Evolutionary conservation across 495 filamentous ascomycete genomes (phyloP).

Genomic region (Tuber indicum): DNA sequence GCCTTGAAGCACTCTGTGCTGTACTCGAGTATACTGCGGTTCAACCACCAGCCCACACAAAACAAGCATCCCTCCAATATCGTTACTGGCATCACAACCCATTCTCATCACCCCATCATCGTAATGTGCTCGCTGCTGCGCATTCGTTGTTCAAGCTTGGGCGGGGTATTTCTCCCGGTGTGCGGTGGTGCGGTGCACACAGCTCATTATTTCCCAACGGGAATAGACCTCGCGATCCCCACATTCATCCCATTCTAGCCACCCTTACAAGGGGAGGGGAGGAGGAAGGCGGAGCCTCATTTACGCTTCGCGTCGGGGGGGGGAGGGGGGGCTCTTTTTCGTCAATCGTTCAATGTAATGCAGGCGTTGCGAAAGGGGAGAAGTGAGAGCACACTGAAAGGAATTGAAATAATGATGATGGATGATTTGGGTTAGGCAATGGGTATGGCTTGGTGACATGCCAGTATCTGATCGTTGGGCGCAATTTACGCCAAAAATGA

Average conservation of each 20-base stretch:
- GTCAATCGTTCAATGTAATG: not conserved
- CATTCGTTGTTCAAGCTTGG: not conserved
- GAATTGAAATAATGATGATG: not conserved
- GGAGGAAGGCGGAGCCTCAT: not conserved
- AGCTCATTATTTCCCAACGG: not conserved
- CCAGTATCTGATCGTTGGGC: not conserved
- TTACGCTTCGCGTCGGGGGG: not conserved
- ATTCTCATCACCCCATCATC: not conserved
- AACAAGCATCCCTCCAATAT: not conserved
- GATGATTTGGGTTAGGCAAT: not conserved
- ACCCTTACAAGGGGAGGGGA: not conserved
- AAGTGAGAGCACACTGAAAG: not conserved
- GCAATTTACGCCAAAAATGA: not conserved
- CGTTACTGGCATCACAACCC: too few relatives aligned
- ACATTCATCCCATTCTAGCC: slow-evolving; percentile 2
- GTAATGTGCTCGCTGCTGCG: not conserved
- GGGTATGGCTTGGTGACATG: not conserved
- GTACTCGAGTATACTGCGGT: not conserved
- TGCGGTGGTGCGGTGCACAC: not conserved
- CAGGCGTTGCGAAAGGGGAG: not conserved
- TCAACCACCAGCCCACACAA: not conserved
- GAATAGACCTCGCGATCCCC: not conserved
- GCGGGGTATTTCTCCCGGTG: not conserved
- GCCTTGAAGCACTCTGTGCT: too few relatives aligned
- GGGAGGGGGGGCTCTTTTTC: not conserved